A percentile compares a stretch with the other conserved stretches of the same genome.
Evolutionary conservation across 176 grass and related monocot species (phyloP).

Genomic region (Eragrostis curvula): DNA sequence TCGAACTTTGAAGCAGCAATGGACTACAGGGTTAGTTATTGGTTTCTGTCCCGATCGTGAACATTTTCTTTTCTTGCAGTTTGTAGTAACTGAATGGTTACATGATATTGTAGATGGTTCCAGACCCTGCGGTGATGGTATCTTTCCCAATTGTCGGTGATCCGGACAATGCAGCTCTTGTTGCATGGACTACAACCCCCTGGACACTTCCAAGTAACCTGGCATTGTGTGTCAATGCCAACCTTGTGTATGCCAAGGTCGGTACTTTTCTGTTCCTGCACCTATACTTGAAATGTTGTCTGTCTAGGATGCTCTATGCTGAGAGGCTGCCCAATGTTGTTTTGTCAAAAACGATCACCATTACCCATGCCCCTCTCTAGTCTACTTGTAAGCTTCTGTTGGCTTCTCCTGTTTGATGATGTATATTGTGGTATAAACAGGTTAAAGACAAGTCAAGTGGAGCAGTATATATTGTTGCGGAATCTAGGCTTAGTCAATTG

Average conservation of each 20-base stretch:
- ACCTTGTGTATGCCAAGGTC: constrained; percentile 86
- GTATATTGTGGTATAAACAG: constrained; percentile 51
- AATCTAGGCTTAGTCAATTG: constrained; percentile 88
- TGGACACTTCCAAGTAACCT: constrained; percentile 99
- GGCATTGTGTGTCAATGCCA: constrained; percentile 93
- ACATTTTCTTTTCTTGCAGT: constrained; percentile 1
- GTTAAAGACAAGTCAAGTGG: constrained; percentile 79
- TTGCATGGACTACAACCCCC: constrained; percentile 99
- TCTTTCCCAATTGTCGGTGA: constrained; percentile 77
- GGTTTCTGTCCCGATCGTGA: background rate
- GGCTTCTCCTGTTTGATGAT: constrained; percentile 32
- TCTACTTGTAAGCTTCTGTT: constrained; percentile 16
- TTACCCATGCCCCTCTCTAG: background rate
- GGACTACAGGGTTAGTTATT: constrained; percentile 86
- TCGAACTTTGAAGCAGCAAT: constrained; percentile 91
- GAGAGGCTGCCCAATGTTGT: background rate
- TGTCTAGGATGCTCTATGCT: constrained; percentile 20
- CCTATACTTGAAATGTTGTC: background rate
- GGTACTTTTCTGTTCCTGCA: constrained; percentile 9
- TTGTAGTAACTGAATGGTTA: constrained; percentile 38
- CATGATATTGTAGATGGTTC: constrained; percentile 67
- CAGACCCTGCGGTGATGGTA: constrained; percentile 87
- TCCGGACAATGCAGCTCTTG: constrained; percentile 71
- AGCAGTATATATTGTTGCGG: constrained; percentile 75
- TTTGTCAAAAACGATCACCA: background rate